These are phyloP conservation scores for Hibiscus syriacus DNA, from an alignment of 345 rosid genomes.

Conservation along the genomic window DNA sequence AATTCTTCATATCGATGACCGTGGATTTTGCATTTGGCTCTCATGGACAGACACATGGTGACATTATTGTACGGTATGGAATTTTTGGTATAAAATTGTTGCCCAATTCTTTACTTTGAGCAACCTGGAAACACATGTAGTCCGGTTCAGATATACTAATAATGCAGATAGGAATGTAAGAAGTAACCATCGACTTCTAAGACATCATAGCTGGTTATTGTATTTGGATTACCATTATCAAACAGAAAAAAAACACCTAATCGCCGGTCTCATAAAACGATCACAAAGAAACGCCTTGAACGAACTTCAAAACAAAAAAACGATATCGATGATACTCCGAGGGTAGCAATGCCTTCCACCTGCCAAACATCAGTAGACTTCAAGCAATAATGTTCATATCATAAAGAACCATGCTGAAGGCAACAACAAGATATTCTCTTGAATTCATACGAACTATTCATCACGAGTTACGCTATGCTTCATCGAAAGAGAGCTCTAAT, in stretches of 20 bases:
- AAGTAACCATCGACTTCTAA: too few species aligned
- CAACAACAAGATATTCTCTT: background rate
- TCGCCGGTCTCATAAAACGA: too few species aligned
- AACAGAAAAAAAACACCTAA: background rate
- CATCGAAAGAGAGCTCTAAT: background rate
- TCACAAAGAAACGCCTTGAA: too few species aligned
- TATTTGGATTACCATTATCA: too few species aligned
- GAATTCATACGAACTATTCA: background rate
- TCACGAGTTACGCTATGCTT: background rate
- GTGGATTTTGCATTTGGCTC: background rate
- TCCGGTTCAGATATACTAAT: background rate
- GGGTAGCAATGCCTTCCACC: background rate
- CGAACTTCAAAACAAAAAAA: too few species aligned
- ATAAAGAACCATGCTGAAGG: background rate
- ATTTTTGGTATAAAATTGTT: background rate
- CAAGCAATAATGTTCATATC: background rate
- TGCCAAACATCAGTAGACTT: background rate
- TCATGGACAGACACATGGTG: background rate
- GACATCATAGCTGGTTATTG: too few species aligned
- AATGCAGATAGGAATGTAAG: background rate
- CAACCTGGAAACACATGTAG: slow-evolving; percentile 19
- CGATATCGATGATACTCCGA: too few species aligned
- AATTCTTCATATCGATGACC: slow-evolving; percentile 7
- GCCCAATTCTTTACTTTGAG: slow-evolving; percentile 6
- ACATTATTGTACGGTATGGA: background rate